Percentiles rank a stretch among this genome's conserved stretches.
phyloP scores from a whole-genome alignment of 164 flowering plant genomes.

The Piper longum region DNA sequence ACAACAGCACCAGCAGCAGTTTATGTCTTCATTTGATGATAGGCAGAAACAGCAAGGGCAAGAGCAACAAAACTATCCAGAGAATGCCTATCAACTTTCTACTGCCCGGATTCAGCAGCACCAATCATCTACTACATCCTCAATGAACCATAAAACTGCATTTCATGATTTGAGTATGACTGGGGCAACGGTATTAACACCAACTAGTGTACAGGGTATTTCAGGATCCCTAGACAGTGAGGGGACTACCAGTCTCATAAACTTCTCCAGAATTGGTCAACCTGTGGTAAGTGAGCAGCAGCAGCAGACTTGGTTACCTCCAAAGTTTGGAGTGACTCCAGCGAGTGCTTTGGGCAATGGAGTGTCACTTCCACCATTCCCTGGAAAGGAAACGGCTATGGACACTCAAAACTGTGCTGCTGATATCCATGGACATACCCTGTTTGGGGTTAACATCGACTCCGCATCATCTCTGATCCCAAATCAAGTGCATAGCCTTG shows the following conservation, averaged over 20 bases:
- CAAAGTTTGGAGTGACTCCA: slow-evolving; percentile 31
- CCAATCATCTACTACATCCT: slow-evolving; percentile 23
- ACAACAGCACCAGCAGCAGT: slow-evolving; percentile 20
- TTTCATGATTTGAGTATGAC: slow-evolving; percentile 30
- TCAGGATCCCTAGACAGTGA: slow-evolving; percentile 23
- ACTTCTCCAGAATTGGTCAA: slow-evolving; percentile 31
- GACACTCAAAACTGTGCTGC: slow-evolving; percentile 37
- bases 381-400: slow-evolving; percentile 14
- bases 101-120: slow-evolving; percentile 41
- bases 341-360: slow-evolving; percentile 9
- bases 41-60: slow-evolving; percentile 23
- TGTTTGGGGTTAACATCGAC: slow-evolving; percentile 51
- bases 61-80: slow-evolving; percentile 23
- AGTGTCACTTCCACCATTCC: slow-evolving; percentile 10
- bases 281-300: slow-evolving; percentile 33
- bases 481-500: slow-evolving; percentile 30
- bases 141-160: slow-evolving; percentile 35
- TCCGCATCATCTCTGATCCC: slow-evolving; percentile 41
- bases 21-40: slow-evolving; percentile 24
- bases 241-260: slow-evolving; percentile 6
- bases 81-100: slow-evolving; percentile 31
- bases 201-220: slow-evolving; percentile 32
- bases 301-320: slow-evolving; percentile 36
- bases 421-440: slow-evolving; percentile 40
- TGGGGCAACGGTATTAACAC: slow-evolving; percentile 22